These are phyloP conservation scores for Fusarium sp. DNA, from an alignment of 2,329 filamentous ascomycete species.

Conservation along the genomic window DNA sequence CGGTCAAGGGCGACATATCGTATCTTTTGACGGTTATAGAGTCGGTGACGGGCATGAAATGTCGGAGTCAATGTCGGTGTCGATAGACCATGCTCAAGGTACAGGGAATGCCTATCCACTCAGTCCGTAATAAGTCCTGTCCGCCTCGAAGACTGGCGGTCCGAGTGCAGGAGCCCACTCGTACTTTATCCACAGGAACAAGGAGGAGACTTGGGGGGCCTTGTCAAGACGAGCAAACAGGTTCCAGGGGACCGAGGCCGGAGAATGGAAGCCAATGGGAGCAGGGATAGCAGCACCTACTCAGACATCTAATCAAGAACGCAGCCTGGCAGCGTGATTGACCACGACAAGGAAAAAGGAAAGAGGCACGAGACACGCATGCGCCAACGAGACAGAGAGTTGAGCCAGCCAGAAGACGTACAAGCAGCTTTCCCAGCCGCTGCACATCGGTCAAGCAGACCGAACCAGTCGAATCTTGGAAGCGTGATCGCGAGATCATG, in stretches of 20 bases:
- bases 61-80: conserved; percentile 47
- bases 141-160: conserved; percentile 39
- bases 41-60: conserved; percentile 42
- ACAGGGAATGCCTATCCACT: conserved; percentile 42
- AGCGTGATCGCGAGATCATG: conserved; percentile 33
- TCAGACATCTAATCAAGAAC: conserved; percentile 23
- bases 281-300: conserved; percentile 12
- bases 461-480: conserved; percentile 30
- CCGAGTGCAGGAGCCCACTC: conserved; percentile 34
- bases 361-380: conserved; percentile 28
- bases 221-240: conserved; percentile 22
- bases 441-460: conserved; percentile 13
- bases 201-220: conserved; percentile 23
- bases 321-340: conserved; percentile 6
- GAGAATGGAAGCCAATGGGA: conserved; percentile 27
- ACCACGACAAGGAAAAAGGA: conserved; percentile 22
- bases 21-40: conserved; percentile 36
- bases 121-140: conserved; percentile 33
- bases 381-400: conserved; percentile 16
- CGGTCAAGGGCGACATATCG: conserved; percentile 41
- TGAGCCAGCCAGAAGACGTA: conserved; percentile 6
- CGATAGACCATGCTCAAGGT: conserved; percentile 31
- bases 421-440: conserved; percentile 12
- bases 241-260: conserved; percentile 16
- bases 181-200: conserved; percentile 28